Evolutionary conservation across 352 stramenopile species (phyloP).

Genomic region (Aphanomyces astaci): DNA sequence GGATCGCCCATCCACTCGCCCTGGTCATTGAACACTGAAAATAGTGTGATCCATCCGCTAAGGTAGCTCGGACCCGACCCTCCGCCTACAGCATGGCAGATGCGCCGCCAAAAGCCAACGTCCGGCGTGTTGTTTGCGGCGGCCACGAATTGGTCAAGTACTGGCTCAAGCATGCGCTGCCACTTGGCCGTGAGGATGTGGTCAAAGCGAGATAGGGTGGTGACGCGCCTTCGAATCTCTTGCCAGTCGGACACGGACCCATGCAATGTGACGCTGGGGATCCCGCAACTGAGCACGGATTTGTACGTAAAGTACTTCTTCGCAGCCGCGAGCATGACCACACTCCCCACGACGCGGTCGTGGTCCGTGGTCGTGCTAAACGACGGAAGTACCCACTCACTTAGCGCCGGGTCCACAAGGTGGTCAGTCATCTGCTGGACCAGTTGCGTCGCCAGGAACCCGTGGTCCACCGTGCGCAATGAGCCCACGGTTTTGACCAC

Average conservation of each 20-base stretch:
- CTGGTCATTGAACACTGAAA: neutral
- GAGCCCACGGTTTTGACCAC: too few species aligned
- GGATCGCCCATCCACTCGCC: too few species aligned
- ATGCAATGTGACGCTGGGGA: too few species aligned
- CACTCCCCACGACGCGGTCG: slow-evolving; percentile 14
- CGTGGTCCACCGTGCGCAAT: neutral
- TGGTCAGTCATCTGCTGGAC: slow-evolving; percentile 8
- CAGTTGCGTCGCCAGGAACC: neutral
- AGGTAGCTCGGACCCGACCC: neutral
- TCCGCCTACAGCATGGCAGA: neutral
- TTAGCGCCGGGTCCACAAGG: neutral
- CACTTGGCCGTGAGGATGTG: too few species aligned
- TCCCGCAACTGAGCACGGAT: too few species aligned
- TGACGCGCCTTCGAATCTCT: neutral
- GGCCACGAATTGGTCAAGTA: slow-evolving; percentile 6
- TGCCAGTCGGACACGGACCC: slow-evolving; percentile 12
- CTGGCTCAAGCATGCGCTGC: too few species aligned
- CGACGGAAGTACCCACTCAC: slow-evolving; percentile 4
- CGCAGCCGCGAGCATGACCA: slow-evolving; percentile 9
- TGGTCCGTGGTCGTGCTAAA: slow-evolving; percentile 14
- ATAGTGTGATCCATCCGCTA: slow-evolving; percentile 9
- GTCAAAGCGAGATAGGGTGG: too few species aligned
- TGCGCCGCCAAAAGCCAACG: slow-evolving; percentile 5
- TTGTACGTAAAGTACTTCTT: slow-evolving; percentile 15
- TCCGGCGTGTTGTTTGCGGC: neutral